Conservation (phyloP, 805 yeast genomes). For the Saccharomycopsis fermentans region DNA sequence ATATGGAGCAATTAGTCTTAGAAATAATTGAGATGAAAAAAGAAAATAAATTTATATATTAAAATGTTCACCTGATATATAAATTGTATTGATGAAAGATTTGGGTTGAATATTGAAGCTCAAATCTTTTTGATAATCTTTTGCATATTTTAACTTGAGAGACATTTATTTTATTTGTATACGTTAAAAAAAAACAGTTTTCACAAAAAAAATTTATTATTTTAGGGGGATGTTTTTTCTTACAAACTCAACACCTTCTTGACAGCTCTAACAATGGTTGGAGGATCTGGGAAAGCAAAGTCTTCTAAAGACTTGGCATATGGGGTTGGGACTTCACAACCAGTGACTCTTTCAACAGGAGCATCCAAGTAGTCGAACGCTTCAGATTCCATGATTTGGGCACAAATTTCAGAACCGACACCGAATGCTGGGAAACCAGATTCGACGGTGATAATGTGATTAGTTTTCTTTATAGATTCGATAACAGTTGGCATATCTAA, state of each 20-base stretch:
- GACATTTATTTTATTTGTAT: background rate
- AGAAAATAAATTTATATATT: too few species aligned
- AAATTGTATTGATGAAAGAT: too few species aligned
- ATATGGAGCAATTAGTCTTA: too few species aligned
- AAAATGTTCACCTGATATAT: too few species aligned
- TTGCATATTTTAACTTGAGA: background rate
- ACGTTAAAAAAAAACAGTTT: background rate
- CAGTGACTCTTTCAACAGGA: conserved; percentile 97
- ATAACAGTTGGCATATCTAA: conserved; percentile 81
- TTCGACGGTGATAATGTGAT: conserved; percentile 92
- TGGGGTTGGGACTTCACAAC: conserved; percentile 99
- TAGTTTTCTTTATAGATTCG: conserved; percentile 88
- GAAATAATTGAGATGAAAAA: too few species aligned
- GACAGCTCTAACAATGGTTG: conserved; percentile 77
- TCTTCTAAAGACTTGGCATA: conserved; percentile 93
- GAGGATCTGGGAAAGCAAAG: conserved; percentile 97
- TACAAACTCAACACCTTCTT: conserved; percentile 49
- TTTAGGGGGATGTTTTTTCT: too few species aligned
- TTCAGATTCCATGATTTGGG: conserved; percentile 96
- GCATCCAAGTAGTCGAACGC: conserved; percentile 98
- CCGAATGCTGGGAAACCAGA: conserved; percentile 98
- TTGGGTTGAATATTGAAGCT: background rate
- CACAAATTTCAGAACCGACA: conserved; percentile 96
- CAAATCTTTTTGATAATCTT: background rate
- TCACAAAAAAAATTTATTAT: background rate